Base-by-base conservation (phyloP, 2,329 filamentous ascomycete genomes). In the Arthrobotrys conoides region DNA sequence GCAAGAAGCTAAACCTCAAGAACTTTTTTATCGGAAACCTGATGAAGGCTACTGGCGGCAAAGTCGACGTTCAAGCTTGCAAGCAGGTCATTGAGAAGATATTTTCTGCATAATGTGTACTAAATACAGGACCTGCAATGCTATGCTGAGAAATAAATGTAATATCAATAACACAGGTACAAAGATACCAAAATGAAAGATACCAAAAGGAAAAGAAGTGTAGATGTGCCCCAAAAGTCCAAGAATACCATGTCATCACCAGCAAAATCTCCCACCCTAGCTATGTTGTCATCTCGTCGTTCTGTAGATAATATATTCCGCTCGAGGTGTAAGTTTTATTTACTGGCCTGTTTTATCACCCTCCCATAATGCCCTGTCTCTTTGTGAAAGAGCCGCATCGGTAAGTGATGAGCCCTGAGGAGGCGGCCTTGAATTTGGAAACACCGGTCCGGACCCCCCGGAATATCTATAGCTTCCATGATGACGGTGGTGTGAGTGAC, bases 21-120 rank as follows among this genome's bases (percentile, higher is more conserved):
- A 77, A 77, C 53, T 71, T 77, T n/a, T 77, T 77, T 51, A 77
- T 77, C 24, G 73, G 73, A 27, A 71, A 71, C 14, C 53, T 77
- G 30, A 77, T 77, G 73, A 77, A 63, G 24, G 73, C 67, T 0
- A 77, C 73, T 12, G 63, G 63, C 0, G 73, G 73, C 22, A 77
- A 77, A 71, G 61, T 77, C 14, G 51, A 77, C 18, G 44, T 63
- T 38, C 67, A 71, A 22, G 53, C 66, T 53, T 77, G 73, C 61
- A 77, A 67, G 12, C 30, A 71, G 16, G 46, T 77, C 27, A 77
- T 77, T 38, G 67, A 71, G 18, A 77, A 71, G n/a, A 65, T 77
- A 27, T 77, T 77, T 41, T 71, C 73, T 8, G n/a, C 38, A 20
- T 63, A 24, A 38, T 10, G 22, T 33, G 18, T n/a, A 27, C 12